Base-by-base conservation (phyloP, 2,329 filamentous ascomycete genomes). In the Huntiella omanensis region DNA sequence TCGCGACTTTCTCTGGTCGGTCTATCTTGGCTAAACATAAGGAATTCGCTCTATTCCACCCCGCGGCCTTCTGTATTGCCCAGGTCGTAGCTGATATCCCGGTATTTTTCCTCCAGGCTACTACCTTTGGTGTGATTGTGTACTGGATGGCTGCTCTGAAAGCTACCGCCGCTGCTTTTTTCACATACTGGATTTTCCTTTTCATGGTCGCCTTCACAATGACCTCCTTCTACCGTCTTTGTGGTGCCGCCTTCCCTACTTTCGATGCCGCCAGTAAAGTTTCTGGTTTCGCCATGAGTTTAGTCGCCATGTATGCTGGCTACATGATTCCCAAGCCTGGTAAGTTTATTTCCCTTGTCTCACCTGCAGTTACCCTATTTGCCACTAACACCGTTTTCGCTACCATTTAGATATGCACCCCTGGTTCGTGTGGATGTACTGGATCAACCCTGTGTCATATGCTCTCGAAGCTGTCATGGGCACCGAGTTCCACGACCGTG, bases 121-220 rank as follows among this genome's bases (percentile, higher is more conserved):
- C 68, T 0, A 59, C 54, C 1, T 82, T 81, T 52, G 63, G 67
- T 2, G 4, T 82, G 0, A 63, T 76, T 0, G 50, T 76, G 0
- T 80, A 80, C 59, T 81, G 77, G 52, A 77, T 80, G 74, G 69
- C 69, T 11, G 71, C 70, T 0, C 59, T 80, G 17, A 68, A 65
- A 4, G 56, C 57, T 37, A 59, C 62, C 0, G 74, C 75, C 0
- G 62, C 55, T 0, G 60, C 64, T 0, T 80, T 79, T 60, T 78
- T 81, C 54, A 77, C 73, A 0, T 77, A 68, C 53, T 79, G 70
- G 71, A 49, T 71, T 15, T 45, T 75, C 7, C 54, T 76, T 0
- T 60, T 74, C 33, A 55, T 64, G 0, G 64, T 64, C 0, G 67
- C 70, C 0, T 69, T 77, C 56, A 67, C 63, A 33, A 73, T 78